phyloP scores from a whole-genome alignment of 2,329 filamentous ascomycete genomes.

The Diaporthe amygdali region DNA sequence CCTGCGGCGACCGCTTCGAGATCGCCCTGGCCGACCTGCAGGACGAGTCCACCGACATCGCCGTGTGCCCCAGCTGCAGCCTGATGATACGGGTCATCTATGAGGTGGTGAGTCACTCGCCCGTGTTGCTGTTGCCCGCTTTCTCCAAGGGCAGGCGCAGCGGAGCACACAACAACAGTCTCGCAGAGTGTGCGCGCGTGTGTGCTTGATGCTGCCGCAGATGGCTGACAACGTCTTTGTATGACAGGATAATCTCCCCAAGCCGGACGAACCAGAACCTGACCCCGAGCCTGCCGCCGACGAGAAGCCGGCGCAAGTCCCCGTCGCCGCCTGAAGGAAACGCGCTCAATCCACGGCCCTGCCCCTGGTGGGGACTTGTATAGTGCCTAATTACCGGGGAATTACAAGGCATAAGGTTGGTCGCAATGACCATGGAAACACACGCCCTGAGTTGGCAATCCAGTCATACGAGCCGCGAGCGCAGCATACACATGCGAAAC shows the following conservation, averaged over 20 bases:
- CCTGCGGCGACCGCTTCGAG: constrained; percentile 96
- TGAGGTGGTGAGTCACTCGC: constrained; percentile 77
- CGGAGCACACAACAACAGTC: too few relatives aligned
- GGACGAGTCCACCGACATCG: constrained; percentile 85
- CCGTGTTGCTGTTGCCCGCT: too few relatives aligned
- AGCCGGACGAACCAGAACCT: constrained; percentile 43
- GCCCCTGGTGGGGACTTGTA: background rate
- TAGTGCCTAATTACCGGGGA: background rate
- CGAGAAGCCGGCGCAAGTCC: constrained; percentile 40
- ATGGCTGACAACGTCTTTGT: constrained; percentile 4
- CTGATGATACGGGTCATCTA: constrained; percentile 96
- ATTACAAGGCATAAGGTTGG: too few relatives aligned
- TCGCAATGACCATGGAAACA: background rate
- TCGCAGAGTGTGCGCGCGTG: too few relatives aligned
- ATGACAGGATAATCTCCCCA: constrained; percentile 48
- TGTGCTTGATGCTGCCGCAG: background rate
- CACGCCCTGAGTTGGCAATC: background rate
- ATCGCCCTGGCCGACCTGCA: constrained; percentile 83
- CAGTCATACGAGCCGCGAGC: background rate
- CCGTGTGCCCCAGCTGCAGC: constrained; percentile 96
- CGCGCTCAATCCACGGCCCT: background rate
- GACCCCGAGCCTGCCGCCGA: constrained; percentile 36
- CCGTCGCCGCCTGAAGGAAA: constrained; percentile 44
- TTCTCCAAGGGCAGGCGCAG: too few relatives aligned
- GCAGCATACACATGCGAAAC: background rate